Evolutionary conservation across 768 basidiomycete genomes (phyloP).

Genomic region (Pleurotus salmoneostramineus): DNA sequence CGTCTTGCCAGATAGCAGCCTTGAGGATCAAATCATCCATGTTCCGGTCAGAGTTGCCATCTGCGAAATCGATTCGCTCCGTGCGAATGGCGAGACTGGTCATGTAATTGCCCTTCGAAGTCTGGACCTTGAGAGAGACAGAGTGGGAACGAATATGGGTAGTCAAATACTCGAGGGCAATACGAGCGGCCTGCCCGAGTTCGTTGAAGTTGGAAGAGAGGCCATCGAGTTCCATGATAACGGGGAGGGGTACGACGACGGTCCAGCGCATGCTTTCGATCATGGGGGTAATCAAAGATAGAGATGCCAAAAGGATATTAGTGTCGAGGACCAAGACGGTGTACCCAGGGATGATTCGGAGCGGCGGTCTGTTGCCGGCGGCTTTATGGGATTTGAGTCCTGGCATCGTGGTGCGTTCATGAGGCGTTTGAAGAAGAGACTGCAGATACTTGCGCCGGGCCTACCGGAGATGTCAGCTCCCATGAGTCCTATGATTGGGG

Average conservation of each 20-base stretch:
- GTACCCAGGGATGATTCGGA: slow-evolving; percentile 77
- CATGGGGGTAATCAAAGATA: slow-evolving; percentile 67
- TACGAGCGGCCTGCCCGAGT: slow-evolving; percentile 72
- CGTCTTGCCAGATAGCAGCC: slow-evolving; percentile 89
- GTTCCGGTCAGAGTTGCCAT: slow-evolving; percentile 53
- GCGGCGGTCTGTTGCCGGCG: slow-evolving; percentile 29
- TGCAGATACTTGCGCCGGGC: slow-evolving; percentile 74
- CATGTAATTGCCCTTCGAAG: slow-evolving; percentile 92
- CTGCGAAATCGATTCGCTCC: slow-evolving; percentile 76
- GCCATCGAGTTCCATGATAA: slow-evolving; percentile 97
- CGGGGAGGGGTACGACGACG: slow-evolving; percentile 86
- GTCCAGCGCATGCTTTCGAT: slow-evolving; percentile 85
- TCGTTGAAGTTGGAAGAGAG: slow-evolving; percentile 57
- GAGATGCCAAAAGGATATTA: slow-evolving; percentile 86
- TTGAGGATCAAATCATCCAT: slow-evolving; percentile 97
- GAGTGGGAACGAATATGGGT: slow-evolving; percentile 72
- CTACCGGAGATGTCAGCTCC: slow-evolving; percentile 28
- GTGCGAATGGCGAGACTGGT: slow-evolving; percentile 75
- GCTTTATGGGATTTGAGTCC: slow-evolving; percentile 23
- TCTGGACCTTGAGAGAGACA: slow-evolving; percentile 87
- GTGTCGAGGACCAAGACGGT: slow-evolving; percentile 92
- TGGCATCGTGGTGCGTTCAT: slow-evolving; percentile 20
- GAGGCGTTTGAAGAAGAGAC: slow-evolving; percentile 52
- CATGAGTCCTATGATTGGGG: slow-evolving; percentile 9
- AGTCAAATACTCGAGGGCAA: slow-evolving; percentile 73